phyloP scores from a whole-genome alignment of 2,329 filamentous ascomycete genomes.

The Cladosporium sp. region DNA sequence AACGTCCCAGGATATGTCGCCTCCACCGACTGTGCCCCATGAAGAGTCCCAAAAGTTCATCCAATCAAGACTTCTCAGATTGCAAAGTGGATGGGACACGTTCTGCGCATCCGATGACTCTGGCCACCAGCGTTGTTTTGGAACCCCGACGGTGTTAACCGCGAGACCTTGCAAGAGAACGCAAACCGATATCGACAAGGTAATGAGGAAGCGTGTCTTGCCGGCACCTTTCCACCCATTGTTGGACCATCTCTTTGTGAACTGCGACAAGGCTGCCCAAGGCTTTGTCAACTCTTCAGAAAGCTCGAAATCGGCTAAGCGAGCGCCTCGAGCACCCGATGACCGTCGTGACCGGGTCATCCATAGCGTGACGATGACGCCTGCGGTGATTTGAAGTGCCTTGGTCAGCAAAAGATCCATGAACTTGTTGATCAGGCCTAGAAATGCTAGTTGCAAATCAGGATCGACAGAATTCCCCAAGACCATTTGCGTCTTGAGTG shows the following conservation, averaged over 20 bases:
- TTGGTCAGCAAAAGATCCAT: not conserved
- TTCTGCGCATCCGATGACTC: not conserved
- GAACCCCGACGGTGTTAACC: not conserved
- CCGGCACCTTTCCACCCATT: not conserved
- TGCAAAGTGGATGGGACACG: not conserved
- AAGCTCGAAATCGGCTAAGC: not conserved
- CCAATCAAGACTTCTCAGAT: not conserved
- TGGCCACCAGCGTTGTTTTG: not conserved
- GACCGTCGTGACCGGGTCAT: not conserved
- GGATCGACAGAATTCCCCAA: not conserved
- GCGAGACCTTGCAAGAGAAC: not conserved
- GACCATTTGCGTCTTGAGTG: not conserved
- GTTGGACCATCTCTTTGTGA: not conserved
- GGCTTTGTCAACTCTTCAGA: not conserved
- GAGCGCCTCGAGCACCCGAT: not conserved
- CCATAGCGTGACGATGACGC: not conserved
- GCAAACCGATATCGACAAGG: not conserved
- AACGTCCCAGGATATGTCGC: not conserved
- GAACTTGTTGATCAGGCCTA: not conserved
- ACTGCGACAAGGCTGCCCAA: not conserved
- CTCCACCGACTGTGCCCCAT: not conserved
- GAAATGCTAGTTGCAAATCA: not conserved
- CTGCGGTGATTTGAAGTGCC: not conserved
- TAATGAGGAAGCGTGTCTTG: not conserved
- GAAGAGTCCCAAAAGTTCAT: not conserved